phyloP scores from a whole-genome alignment of 78 protist genomes.

The Creolimax fragrantissima region DNA sequence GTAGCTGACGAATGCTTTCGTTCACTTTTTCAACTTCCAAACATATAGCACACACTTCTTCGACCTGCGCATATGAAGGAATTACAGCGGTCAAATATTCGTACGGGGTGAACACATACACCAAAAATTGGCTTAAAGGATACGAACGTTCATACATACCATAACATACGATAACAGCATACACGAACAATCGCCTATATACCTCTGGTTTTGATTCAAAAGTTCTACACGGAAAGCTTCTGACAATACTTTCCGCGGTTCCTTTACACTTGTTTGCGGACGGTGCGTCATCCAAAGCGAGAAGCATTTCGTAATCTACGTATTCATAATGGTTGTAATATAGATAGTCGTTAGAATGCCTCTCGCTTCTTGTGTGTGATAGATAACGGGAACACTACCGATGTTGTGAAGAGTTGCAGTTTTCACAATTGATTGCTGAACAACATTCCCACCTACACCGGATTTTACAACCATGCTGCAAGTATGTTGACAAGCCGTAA shows the following conservation, averaged over 20 bases:
- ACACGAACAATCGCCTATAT: not conserved
- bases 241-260: not conserved
- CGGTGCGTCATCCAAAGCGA: not conserved
- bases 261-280: not conserved
- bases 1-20: not conserved
- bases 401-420: too few species aligned
- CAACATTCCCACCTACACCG: too few species aligned
- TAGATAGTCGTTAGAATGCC: too few species aligned
- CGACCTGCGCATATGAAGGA: not conserved
- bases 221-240: not conserved
- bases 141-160: not conserved
- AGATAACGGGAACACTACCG: too few species aligned
- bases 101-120: too few species aligned
- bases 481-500: too few species aligned
- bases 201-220: not conserved
- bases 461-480: too few species aligned
- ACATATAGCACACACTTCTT: not conserved
- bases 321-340: too few species aligned
- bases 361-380: too few species aligned
- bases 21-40: not conserved
- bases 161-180: not conserved
- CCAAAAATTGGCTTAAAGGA: not conserved
- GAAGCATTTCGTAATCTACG: not conserved
- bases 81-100: too few species aligned
- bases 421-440: too few species aligned